Conservation (phyloP, 345 rosid genomes). For the Arabis hirsuta region DNA sequence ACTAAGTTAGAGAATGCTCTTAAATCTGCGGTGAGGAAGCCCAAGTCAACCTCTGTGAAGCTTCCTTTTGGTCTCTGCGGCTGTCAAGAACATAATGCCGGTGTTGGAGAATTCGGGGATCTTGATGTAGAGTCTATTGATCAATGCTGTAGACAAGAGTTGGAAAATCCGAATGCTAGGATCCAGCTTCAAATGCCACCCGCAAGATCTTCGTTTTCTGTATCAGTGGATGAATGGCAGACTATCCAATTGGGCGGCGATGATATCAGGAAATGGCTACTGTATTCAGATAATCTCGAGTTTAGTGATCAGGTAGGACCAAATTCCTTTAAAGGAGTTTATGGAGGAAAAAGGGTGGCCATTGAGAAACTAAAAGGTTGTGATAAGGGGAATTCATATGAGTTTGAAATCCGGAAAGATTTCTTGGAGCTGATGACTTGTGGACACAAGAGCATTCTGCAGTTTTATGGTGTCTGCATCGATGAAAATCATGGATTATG, state of each 20-base stretch:
- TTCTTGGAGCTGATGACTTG: slow-evolving; percentile 93
- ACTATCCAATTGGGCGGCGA: slow-evolving; percentile 69
- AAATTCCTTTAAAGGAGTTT: slow-evolving; percentile 69
- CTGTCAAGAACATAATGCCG: slow-evolving; percentile 82
- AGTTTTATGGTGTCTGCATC: slow-evolving; percentile 81
- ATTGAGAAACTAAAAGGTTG: slow-evolving; percentile 98
- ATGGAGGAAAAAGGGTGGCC: slow-evolving; percentile 72
- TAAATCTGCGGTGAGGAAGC: slow-evolving; percentile 69
- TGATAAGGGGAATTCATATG: slow-evolving; percentile 86
- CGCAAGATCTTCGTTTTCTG: slow-evolving; percentile 60
- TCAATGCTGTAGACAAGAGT: slow-evolving; percentile 56
- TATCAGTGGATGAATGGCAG: slow-evolving; percentile 94
- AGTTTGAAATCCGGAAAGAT: slow-evolving; percentile 79
- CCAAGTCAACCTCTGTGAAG: slow-evolving; percentile 70
- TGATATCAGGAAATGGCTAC: slow-evolving; percentile 79
- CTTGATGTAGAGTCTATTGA: slow-evolving; percentile 70
- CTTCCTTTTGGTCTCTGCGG: slow-evolving; percentile 95
- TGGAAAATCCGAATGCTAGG: slow-evolving; percentile 51
- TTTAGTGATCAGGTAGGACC: slow-evolving; percentile 73
- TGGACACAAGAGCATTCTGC: slow-evolving; percentile 83
- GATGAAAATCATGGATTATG: slow-evolving; percentile 93
- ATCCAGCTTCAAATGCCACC: slow-evolving; percentile 83
- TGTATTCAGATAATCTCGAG: slow-evolving; percentile 77
- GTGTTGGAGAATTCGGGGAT: slow-evolving; percentile 64
- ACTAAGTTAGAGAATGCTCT: slow-evolving; percentile 70